These are phyloP conservation scores for Amanita pallidorosea DNA, from an alignment of 768 basidiomycete species.

Conservation along the genomic window DNA sequence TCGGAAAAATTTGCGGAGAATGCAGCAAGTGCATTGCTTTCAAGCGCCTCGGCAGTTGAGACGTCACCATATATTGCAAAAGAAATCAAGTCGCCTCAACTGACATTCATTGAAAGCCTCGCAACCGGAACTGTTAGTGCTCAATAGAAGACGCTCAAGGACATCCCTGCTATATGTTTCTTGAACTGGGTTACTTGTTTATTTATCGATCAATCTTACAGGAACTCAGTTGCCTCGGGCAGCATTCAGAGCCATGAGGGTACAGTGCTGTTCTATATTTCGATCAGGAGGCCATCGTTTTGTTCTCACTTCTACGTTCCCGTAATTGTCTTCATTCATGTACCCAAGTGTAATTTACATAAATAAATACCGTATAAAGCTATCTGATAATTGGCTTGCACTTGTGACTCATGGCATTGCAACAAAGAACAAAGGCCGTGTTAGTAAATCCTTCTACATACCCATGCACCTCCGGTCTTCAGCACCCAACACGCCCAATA, in stretches of 20 bases:
- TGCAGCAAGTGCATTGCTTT: constrained; percentile 18
- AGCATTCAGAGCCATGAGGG: background rate
- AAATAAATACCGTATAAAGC: constrained; percentile 4
- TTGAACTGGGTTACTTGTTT: constrained; percentile 23
- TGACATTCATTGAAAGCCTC: constrained; percentile 52
- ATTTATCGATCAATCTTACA: constrained; percentile 32
- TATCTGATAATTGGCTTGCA: background rate
- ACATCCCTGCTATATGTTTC: constrained; percentile 2
- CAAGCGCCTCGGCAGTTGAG: constrained; percentile 17
- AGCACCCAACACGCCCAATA: constrained; percentile 13
- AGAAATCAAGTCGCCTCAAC: constrained; percentile 47
- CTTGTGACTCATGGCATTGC: background rate
- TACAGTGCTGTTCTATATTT: background rate
- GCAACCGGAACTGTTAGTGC: constrained; percentile 33
- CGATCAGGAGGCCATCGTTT: background rate
- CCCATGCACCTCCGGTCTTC: constrained; percentile 13
- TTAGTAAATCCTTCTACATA: constrained; percentile 4
- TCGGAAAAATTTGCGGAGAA: constrained; percentile 33
- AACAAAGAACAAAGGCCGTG: background rate
- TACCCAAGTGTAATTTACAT: constrained; percentile 5
- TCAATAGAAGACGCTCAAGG: constrained; percentile 16
- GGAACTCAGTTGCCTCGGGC: constrained; percentile 15
- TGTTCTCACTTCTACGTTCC: background rate
- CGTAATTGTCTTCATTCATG: background rate
- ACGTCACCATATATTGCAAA: constrained; percentile 23